A percentile compares a stretch with the other conserved stretches of the same genome.
Evolutionary conservation across 306 rosid genomes (phyloP).

Genomic region (Dicorynia guianensis): DNA sequence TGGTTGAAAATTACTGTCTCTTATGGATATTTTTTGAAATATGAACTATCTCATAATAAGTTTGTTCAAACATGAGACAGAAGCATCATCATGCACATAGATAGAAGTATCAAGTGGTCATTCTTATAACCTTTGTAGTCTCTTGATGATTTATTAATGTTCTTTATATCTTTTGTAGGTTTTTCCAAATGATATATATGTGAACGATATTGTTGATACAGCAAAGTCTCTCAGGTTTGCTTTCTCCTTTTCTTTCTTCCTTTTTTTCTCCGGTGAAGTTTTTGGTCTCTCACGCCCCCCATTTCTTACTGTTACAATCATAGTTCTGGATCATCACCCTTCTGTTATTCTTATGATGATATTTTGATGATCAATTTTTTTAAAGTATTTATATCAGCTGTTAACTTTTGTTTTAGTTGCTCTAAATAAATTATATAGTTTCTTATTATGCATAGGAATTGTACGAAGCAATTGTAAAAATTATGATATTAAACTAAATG

Average conservation of each 20-base stretch:
- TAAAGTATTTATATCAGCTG: neutral
- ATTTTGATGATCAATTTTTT: neutral
- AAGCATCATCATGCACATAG: too few relatives aligned
- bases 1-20: too few relatives aligned
- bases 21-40: too few relatives aligned
- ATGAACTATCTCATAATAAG: too few relatives aligned
- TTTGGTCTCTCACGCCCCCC: neutral
- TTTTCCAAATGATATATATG: constrained; percentile 74
- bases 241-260: constrained; percentile 22
- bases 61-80: too few relatives aligned
- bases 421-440: neutral
- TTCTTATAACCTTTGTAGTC: constrained; percentile 13
- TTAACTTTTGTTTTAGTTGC: neutral
- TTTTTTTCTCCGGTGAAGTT: neutral
- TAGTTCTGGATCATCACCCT: constrained; percentile 13
- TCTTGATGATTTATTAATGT: constrained; percentile 37
- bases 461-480: neutral
- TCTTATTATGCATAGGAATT: neutral
- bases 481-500: neutral
- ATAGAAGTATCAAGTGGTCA: neutral
- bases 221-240: constrained; percentile 74
- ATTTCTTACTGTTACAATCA: constrained; percentile 29
- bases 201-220: constrained; percentile 69
- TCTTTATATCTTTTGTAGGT: constrained; percentile 59
- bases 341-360: neutral